Base-by-base conservation (phyloP, 371 early-diverging fungal genomes). In the Mortierella polycephala region DNA sequence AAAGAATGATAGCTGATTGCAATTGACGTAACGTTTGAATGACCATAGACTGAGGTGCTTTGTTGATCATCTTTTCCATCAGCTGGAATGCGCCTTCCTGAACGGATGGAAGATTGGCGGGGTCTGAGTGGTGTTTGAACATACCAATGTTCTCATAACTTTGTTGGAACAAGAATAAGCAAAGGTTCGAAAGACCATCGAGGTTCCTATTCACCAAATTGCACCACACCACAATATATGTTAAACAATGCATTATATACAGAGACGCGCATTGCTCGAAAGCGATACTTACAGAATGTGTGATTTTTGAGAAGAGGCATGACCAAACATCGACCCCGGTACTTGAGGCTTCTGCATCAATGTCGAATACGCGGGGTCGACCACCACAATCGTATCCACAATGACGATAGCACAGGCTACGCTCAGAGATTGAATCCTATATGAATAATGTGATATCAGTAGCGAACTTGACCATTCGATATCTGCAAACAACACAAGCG, bases 11-110 rank as follows among this genome's bases (percentile, higher is more conserved):
- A 3, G 65, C 44, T 9, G 10, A 46, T 10, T 65, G 61, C 8
- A 74, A 21, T 18, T 23, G 42, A 5, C 57, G 45, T 18, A 69
- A 21, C 75, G 65, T 69, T 1, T 50, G 44, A 11, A 57, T 46
- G 53, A 62, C 20, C 37, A 56, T 37, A 0, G 70, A 46, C 0
- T 54, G 13, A 0, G 69, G 70, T 0, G 71, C 67, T 53, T 70
- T 75, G 67, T 75, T 69, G 40, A 75, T 70, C 6, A 54, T 39
- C 45, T 63, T 67, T 44, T 75, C 71, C 64, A 75, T 63, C 21
- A 75, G 41, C 3, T 62, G 56, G 41, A 75, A 67, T 12, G 67
- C 67, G 0, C 50, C 30, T 14, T 70, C 76, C 18, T 68, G 69
- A n/a, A 69, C 45, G 0, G 53, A 7, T 2, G 75, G 67, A 30